These are phyloP conservation scores for Diddensiella caesifluorescens DNA, from an alignment of 805 yeast genomes.

Conservation along the genomic window DNA sequence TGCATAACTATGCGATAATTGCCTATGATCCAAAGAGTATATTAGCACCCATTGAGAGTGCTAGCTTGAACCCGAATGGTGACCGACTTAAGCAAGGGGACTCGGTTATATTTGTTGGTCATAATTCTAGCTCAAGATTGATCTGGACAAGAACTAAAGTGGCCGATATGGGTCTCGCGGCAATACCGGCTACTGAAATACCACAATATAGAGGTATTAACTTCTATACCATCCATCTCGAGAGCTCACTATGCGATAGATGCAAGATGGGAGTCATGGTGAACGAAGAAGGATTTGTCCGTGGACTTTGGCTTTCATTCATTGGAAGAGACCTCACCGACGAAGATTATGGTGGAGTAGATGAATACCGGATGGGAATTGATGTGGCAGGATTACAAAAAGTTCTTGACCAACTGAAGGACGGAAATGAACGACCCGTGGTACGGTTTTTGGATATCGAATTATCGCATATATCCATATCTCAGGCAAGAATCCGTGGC, in stretches of 20 bases:
- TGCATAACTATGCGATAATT: slow-evolving; percentile 77
- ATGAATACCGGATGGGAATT: slow-evolving; percentile 65
- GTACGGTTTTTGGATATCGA: slow-evolving; percentile 73
- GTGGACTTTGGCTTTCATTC: slow-evolving; percentile 82
- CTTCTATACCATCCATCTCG: slow-evolving; percentile 69
- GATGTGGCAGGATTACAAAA: slow-evolving; percentile 62
- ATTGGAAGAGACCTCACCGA: slow-evolving; percentile 45
- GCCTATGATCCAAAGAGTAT: slow-evolving; percentile 76
- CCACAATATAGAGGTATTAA: slow-evolving; percentile 87
- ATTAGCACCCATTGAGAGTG: slow-evolving; percentile 64
- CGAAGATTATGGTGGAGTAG: slow-evolving; percentile 19
- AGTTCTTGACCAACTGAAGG: slow-evolving; percentile 51
- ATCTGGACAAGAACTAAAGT: slow-evolving; percentile 71
- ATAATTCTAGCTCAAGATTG: slow-evolving; percentile 61
- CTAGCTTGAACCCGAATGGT: slow-evolving; percentile 51
- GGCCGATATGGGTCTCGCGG: slow-evolving; percentile 71
- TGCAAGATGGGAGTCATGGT: slow-evolving; percentile 77
- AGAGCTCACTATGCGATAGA: slow-evolving; percentile 63
- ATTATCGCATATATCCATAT: slow-evolving; percentile 58
- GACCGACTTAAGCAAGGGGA: slow-evolving; percentile 60
- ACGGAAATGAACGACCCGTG: slow-evolving; percentile 43
- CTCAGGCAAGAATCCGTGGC: slow-evolving; percentile 79
- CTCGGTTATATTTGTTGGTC: slow-evolving; percentile 72
- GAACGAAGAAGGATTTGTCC: slow-evolving; percentile 69
- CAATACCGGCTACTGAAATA: slow-evolving; percentile 50